These are phyloP conservation scores for Pseudoturritis turrita DNA, from an alignment of 345 rosid genomes.

Conservation along the genomic window DNA sequence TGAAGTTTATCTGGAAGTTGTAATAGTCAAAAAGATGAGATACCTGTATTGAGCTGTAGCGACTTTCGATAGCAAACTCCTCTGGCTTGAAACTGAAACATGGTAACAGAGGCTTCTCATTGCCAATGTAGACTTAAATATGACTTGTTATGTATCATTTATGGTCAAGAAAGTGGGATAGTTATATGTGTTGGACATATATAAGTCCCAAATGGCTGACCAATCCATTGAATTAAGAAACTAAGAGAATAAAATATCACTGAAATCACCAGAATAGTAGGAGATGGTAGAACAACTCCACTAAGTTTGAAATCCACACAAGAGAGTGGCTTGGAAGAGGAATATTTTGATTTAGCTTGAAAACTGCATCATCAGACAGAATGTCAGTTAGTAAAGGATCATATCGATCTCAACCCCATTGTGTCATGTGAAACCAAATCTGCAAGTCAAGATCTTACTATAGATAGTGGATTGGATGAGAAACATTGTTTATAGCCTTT, in stretches of 20 bases:
- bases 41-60: constrained; percentile 18
- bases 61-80: not conserved
- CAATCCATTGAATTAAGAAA: constrained; percentile 13
- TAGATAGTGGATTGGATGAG: constrained; percentile 29
- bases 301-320: constrained; percentile 8
- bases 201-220: constrained; percentile 22
- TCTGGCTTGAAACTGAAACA: constrained; percentile 19
- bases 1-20: not conserved
- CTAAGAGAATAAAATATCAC: constrained; percentile 27
- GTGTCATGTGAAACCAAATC: constrained; percentile 17
- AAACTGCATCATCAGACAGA: constrained; percentile 15
- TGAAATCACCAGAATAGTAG: constrained; percentile 27
- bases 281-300: constrained; percentile 43
- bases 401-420: constrained; percentile 12
- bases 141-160: not conserved
- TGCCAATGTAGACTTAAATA: constrained; percentile 12
- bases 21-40: not conserved
- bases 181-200: constrained; percentile 6
- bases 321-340: constrained; percentile 31
- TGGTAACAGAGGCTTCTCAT: constrained; percentile 1
- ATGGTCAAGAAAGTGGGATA: constrained; percentile 26
- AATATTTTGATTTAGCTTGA: constrained; percentile 24
- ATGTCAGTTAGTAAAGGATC: constrained; percentile 20
- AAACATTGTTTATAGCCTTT: constrained; percentile 15
- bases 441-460: constrained; percentile 6